Evolutionary conservation across 1,284 basidiomycete genomes (phyloP).

Genomic region (Apiotrichum sp.): DNA sequence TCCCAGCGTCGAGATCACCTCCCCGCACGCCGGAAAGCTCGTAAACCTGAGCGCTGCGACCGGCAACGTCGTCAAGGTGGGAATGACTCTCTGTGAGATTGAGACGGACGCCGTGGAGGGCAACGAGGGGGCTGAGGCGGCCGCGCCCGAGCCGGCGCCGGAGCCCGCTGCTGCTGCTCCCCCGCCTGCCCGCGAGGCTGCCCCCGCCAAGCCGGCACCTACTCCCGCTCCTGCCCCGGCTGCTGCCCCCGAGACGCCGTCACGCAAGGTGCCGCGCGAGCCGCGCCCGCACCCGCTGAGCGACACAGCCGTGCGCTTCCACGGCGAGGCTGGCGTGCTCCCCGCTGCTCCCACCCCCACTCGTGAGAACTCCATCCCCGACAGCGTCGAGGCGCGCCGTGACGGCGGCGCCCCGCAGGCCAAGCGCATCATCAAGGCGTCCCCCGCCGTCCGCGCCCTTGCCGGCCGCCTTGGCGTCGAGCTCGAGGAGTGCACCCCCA

Average conservation of each 20-base stretch:
- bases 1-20: conserved; percentile 79
- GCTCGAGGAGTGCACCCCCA: conserved; percentile 54
- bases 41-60: conserved; percentile 67
- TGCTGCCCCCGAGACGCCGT: background rate
- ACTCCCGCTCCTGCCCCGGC: conserved; percentile 2
- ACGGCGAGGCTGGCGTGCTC: conserved; percentile 38
- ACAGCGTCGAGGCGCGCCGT: conserved; percentile 13
- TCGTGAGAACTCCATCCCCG: conserved; percentile 3
- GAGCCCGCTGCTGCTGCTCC: background rate
- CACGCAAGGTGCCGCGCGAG: background rate
- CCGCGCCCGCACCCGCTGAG: conserved; percentile 15
- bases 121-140: conserved; percentile 11
- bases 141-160: conserved; percentile 3
- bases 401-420: background rate
- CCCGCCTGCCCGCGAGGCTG: background rate
- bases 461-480: conserved; percentile 32
- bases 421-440: conserved; percentile 26
- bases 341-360: conserved; percentile 24
- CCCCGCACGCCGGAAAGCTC: conserved; percentile 74
- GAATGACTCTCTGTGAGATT: conserved; percentile 73
- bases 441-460: conserved; percentile 35
- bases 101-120: conserved; percentile 47
- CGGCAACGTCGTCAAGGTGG: conserved; percentile 82
- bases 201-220: background rate
- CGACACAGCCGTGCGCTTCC: conserved; percentile 25